Base-by-base conservation (phyloP, 495 filamentous ascomycete genomes). In the Aspergillus ostianus region DNA sequence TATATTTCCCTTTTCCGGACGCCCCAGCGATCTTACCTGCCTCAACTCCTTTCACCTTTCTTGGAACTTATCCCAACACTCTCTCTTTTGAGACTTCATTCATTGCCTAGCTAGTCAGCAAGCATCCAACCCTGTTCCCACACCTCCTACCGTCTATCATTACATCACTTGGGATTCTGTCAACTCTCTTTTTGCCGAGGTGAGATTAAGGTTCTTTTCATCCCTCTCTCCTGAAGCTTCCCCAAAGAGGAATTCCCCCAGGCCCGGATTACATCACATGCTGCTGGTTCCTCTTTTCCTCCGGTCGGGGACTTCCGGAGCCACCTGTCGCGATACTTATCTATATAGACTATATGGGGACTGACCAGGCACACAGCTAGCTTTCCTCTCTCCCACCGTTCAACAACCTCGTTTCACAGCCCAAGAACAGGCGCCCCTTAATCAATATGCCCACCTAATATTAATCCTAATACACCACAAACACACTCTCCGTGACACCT, bases 241-340 rank as follows among this genome's bases (percentile, higher is more conserved):
- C 19, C 13, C 19, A 18, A n/a, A 20, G 23, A 20, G 13, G 19
- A 17, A 54, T 30, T 18, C 6, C 6, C 17, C 19, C 18, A 9
- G 30, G 13, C 51, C 51, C n/a, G 51, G 3, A 55, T 55, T 23
- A 46, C 53, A 47, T 55, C 53, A 55, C 53, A 55, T 55, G 30
- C 30, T 32, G 36, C 18, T 26, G 19, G 21, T 18, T 13, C 21
- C 17, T 36, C 32, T 7, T 21, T 55, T 26, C 53, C 47, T 17
- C n/a, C 44, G 8, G 17, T 55, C 53, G 53, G 53, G 18, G 53
- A 26, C 41, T 55, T 47, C 9, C 53, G 53, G 53, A 41, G 10
- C 29, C 10, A 1, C 13, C 36, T 41, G 9, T 13, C 36, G 36
- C 10, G 2, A 41, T 15, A 8, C 13, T 10, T 4, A 41, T 13